Evolutionary conservation across 805 yeast species (phyloP), one percentile per base, ranked within the genome.

Genomic region (Candida methanosorbosa): DNA sequence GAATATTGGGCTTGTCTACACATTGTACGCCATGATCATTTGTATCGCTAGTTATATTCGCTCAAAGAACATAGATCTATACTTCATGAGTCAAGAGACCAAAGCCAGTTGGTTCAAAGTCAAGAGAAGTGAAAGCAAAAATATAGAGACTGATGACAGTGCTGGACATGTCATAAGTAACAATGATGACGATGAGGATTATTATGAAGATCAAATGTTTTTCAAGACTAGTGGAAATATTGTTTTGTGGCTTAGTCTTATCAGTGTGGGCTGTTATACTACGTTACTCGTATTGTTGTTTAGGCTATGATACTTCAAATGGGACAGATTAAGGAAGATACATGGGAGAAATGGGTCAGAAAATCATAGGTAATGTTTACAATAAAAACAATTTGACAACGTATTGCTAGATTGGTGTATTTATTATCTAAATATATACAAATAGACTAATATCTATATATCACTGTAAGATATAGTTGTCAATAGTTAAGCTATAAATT

Each of bases 1-100:
- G 34, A 76, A 81, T 1, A 63, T 82, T 9, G 90, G 87, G 1
- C 63, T 77, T 0, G 70, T 79, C 0, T 81, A 74, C 48, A 78
- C 82, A 3, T 54, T 71, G 1, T 79, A 79, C 45, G 84, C 86
- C 2, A 41, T 64, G 27, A 30, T 68, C 40, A 50, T 72, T 5
- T 59, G 70, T 20, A 23, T 57, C 0, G 54, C 71, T 9, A 61
- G 72, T 1, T 44, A 64, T 23, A 32, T 56, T 3, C 37, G 64
- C 32, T 49, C 56, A 9, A 43, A 38, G 15, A 54, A 53, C 33
- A 40, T 56, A 28, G 63, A 59, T 40, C 32, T 58, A 6, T 59
- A 59, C 37, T 56, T 55, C 29, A 41, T 52, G 13, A 46, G 50
- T 41, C 33, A 24, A 9, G 36, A 34, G 12, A 37, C 31, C 4